Conservation (phyloP, 1,284 basidiomycete species). For the Fomitopsis palustris region DNA sequence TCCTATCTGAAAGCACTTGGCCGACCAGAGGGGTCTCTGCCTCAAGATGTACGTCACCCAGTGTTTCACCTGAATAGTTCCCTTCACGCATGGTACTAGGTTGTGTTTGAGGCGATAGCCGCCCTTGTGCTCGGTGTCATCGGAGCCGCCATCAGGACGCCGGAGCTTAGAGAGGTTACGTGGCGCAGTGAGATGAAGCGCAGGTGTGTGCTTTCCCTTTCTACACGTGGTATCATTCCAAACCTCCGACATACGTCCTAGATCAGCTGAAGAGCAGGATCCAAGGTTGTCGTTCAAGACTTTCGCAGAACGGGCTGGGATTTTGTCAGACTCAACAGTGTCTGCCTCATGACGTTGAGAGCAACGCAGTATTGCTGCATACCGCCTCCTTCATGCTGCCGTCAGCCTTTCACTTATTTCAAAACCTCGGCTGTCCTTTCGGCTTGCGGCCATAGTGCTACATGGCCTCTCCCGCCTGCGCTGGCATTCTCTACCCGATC, state of each 20-base stretch:
- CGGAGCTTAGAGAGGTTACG: slow-evolving; percentile 72
- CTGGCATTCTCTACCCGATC: no score
- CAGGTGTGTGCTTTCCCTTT: slow-evolving; percentile 43
- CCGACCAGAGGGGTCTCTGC: slow-evolving; percentile 60
- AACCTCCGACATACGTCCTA: slow-evolving; percentile 23
- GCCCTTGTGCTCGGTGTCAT: slow-evolving; percentile 67
- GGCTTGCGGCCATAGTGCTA: no score
- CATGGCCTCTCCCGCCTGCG: no score
- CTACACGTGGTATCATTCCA: neutral
- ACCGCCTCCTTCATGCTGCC: no score
- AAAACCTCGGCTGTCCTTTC: no score
- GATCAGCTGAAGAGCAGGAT: slow-evolving; percentile 79
- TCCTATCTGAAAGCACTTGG: slow-evolving; percentile 74
- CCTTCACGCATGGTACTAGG: slow-evolving; percentile 39
- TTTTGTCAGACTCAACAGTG: slow-evolving; percentile 11
- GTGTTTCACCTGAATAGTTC: neutral
- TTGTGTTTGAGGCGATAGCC: slow-evolving; percentile 62
- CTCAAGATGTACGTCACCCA: slow-evolving; percentile 50
- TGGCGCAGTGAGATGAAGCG: slow-evolving; percentile 90
- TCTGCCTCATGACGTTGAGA: slow-evolving; percentile 1
- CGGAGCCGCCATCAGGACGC: slow-evolving; percentile 68
- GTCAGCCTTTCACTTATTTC: no score
- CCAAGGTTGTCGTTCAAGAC: slow-evolving; percentile 68
- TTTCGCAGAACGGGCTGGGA: slow-evolving; percentile 61
- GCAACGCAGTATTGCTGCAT: no score